A percentile compares a stretch with the other conserved stretches of the same genome.
phyloP scores from a whole-genome alignment of 2,329 filamentous ascomycete genomes.

The Diaporthe citri region DNA sequence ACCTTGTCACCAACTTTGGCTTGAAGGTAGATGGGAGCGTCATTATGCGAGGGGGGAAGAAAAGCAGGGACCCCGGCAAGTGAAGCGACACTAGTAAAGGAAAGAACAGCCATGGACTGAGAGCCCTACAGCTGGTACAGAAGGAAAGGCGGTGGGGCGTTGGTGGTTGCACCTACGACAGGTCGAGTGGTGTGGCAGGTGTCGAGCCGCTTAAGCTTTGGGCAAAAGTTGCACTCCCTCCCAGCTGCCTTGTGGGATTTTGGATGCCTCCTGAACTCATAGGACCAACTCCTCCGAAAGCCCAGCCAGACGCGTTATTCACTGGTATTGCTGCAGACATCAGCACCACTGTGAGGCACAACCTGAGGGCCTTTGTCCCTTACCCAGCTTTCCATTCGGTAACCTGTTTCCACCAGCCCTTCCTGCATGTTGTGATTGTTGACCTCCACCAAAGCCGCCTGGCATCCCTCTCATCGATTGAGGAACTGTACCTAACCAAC shows the following conservation, averaged over 20 bases:
- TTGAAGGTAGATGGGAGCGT: not conserved
- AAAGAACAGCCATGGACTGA: not conserved
- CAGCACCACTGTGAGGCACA: constrained; percentile 36
- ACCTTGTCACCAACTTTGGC: constrained; percentile 36
- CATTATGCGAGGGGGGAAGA: constrained; percentile 24
- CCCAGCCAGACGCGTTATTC: constrained; percentile 70
- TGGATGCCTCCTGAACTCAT: constrained; percentile 68
- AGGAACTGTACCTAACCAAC: constrained; percentile 66
- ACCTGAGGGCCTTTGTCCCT: constrained; percentile 43
- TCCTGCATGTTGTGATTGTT: constrained; percentile 68
- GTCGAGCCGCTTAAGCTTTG: constrained; percentile 75
- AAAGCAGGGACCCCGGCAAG: not conserved
- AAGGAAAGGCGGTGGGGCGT: constrained; percentile 27
- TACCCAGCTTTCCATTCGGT: constrained; percentile 76
- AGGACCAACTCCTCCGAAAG: constrained; percentile 71
- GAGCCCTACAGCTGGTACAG: not conserved
- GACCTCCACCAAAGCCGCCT: constrained; percentile 69
- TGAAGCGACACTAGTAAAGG: not conserved
- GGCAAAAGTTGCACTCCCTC: constrained; percentile 74
- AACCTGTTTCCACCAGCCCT: constrained; percentile 69
- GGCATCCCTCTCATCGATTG: constrained; percentile 74
- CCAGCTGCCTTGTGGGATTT: constrained; percentile 66
- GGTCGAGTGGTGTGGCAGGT: constrained; percentile 71
- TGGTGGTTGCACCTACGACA: constrained; percentile 67
- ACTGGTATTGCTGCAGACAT: constrained; percentile 49